These are phyloP conservation scores for Alternaria angustiovoidea DNA, from an alignment of 2,329 filamentous ascomycete genomes.

Conservation along the genomic window DNA sequence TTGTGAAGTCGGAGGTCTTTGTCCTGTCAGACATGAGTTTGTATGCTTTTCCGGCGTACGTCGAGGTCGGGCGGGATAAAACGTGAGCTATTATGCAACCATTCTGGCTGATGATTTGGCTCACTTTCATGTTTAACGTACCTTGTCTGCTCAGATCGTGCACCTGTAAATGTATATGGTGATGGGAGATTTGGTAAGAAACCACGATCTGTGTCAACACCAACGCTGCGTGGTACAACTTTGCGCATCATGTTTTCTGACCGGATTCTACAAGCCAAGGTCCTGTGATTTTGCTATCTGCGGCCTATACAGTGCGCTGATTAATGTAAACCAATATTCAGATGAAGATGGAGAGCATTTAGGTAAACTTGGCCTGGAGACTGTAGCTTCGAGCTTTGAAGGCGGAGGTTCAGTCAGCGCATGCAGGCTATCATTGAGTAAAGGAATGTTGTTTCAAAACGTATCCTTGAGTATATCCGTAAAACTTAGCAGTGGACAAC, in stretches of 20 bases:
- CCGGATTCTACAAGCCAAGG: background rate
- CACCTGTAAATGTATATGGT: conserved; percentile 40
- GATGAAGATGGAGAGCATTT: background rate
- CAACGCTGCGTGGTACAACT: conserved; percentile 20
- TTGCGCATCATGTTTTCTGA: conserved; percentile 20
- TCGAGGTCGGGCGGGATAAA: background rate
- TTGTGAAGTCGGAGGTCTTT: conserved; percentile 53
- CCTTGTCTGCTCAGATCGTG: conserved; percentile 29
- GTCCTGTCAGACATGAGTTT: conserved; percentile 35
- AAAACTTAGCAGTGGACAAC: conserved; percentile 3
- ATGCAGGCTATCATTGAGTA: conserved; percentile 21
- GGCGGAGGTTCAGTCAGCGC: conserved; percentile 15
- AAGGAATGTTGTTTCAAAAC: conserved; percentile 35
- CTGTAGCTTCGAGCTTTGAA: conserved; percentile 14
- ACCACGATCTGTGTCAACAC: conserved; percentile 27
- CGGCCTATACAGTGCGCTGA: background rate
- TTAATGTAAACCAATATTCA: background rate
- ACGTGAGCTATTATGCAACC: background rate
- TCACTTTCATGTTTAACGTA: conserved; percentile 28
- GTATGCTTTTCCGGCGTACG: too few relatives aligned
- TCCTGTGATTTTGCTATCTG: background rate
- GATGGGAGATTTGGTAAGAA: conserved; percentile 40
- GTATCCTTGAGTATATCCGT: conserved; percentile 22
- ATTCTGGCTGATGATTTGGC: background rate
- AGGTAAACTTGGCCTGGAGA: background rate